Evolutionary conservation across 495 filamentous ascomycete species (phyloP).

Genomic region (Tuber microsphaerosporum): DNA sequence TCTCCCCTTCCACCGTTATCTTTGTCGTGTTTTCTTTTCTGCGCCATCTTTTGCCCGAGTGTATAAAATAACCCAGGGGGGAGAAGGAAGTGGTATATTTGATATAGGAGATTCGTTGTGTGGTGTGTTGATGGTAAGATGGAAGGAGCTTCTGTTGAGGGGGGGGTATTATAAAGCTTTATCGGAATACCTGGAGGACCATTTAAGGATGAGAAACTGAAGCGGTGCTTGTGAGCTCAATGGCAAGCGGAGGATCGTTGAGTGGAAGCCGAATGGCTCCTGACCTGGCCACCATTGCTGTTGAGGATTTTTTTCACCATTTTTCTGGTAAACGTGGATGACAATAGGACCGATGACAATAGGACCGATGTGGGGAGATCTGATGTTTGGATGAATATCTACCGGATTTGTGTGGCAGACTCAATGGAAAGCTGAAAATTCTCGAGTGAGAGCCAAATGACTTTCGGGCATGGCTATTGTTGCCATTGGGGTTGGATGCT

Average conservation of each 20-base stretch:
- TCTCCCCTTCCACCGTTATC: background rate
- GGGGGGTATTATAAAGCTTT: background rate
- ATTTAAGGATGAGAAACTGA: background rate
- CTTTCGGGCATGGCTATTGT: background rate
- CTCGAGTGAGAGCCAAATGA: background rate
- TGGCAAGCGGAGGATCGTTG: background rate
- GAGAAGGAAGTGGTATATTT: background rate
- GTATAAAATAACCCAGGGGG: background rate
- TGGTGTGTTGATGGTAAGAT: background rate
- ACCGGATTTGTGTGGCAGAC: background rate
- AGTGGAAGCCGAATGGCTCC: background rate
- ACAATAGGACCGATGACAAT: too few species aligned
- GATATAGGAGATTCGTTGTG: background rate
- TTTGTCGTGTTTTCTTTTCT: background rate
- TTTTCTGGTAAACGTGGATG: background rate
- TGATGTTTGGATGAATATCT: background rate
- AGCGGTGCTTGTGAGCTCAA: background rate
- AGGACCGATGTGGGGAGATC: background rate
- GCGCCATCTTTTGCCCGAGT: background rate
- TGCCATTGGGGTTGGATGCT: background rate
- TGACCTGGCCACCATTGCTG: background rate
- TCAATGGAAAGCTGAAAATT: background rate
- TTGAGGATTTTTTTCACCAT: background rate
- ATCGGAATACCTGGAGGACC: background rate
- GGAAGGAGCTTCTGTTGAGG: background rate